These are phyloP conservation scores for Pistacia atlantica DNA, from an alignment of 345 rosid genomes.

Conservation along the genomic window DNA sequence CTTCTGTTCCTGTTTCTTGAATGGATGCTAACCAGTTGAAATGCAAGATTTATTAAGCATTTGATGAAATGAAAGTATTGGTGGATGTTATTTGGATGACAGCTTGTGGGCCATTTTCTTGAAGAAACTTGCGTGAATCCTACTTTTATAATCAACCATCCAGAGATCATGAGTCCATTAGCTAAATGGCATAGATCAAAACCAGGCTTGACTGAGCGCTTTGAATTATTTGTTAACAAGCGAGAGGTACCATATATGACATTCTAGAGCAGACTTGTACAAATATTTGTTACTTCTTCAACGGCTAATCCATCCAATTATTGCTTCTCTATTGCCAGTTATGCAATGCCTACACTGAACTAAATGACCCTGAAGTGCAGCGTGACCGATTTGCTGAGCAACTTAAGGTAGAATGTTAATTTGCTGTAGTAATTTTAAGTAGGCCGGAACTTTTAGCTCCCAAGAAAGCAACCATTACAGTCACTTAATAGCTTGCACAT, in stretches of 20 bases:
- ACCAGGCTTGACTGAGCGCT: slow-evolving; percentile 82
- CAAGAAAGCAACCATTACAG: too few species aligned
- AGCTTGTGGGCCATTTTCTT: slow-evolving; percentile 95
- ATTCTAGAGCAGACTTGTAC: too few species aligned
- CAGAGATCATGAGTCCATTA: slow-evolving; percentile 87
- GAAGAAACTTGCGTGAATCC: slow-evolving; percentile 95
- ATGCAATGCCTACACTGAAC: slow-evolving; percentile 94
- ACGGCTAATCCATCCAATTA: too few species aligned
- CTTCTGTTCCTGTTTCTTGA: too few species aligned
- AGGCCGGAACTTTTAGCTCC: too few species aligned
- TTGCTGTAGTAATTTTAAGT: neutral
- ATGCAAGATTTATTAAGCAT: too few species aligned
- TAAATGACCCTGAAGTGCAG: slow-evolving; percentile 96
- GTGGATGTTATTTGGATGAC: slow-evolving; percentile 22
- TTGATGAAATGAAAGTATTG: too few species aligned
- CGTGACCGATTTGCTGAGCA: slow-evolving; percentile 92
- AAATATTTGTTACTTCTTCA: neutral
- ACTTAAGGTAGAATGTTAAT: slow-evolving; percentile 60
- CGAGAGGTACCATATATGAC: slow-evolving; percentile 54
- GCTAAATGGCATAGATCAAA: slow-evolving; percentile 84
- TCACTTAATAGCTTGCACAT: neutral
- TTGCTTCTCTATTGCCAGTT: slow-evolving; percentile 36
- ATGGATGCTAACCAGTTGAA: too few species aligned
- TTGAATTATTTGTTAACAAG: slow-evolving; percentile 86
- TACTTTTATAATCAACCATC: slow-evolving; percentile 86